Conservation (phyloP, 73 alveolate species). For the Durusdinium trenchii region DNA sequence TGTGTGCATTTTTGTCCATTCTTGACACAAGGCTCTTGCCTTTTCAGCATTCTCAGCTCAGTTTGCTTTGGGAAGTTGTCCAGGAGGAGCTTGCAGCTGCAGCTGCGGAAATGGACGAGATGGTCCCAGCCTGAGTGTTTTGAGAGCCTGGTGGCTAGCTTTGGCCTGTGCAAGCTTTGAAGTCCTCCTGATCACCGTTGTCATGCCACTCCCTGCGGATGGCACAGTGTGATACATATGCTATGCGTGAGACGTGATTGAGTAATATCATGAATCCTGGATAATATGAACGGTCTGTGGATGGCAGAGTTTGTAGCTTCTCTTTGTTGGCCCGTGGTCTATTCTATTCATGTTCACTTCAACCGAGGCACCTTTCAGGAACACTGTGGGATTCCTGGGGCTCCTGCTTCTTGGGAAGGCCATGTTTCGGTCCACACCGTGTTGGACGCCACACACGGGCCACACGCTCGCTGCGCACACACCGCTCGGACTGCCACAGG, state of each 20-base stretch:
- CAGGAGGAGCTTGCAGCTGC: conserved; percentile 49
- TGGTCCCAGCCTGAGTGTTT: neutral
- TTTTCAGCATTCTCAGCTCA: neutral
- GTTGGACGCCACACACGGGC: too few relatives aligned
- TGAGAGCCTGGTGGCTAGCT: neutral
- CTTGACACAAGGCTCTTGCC: neutral
- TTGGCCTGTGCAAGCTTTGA: neutral
- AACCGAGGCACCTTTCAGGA: conserved; percentile 37
- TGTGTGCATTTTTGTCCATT: too few relatives aligned
- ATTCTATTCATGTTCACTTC: too few relatives aligned
- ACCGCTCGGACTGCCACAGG: neutral
- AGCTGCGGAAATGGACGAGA: conserved; percentile 35
- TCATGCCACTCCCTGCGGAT: neutral
- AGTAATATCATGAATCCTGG: neutral
- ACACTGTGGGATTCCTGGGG: conserved; percentile 60
- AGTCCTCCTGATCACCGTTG: neutral
- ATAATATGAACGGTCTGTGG: too few relatives aligned
- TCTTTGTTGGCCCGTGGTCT: too few relatives aligned
- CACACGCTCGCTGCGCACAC: neutral
- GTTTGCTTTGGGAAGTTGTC: neutral
- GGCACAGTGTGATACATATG: neutral
- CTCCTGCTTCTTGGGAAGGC: conserved; percentile 46
- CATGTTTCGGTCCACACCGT: neutral
- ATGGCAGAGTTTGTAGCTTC: too few relatives aligned
- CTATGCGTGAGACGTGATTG: neutral